These are phyloP conservation scores for Gynochthodes officinalis DNA, from an alignment of 257 asterid genomes.

Conservation along the genomic window DNA sequence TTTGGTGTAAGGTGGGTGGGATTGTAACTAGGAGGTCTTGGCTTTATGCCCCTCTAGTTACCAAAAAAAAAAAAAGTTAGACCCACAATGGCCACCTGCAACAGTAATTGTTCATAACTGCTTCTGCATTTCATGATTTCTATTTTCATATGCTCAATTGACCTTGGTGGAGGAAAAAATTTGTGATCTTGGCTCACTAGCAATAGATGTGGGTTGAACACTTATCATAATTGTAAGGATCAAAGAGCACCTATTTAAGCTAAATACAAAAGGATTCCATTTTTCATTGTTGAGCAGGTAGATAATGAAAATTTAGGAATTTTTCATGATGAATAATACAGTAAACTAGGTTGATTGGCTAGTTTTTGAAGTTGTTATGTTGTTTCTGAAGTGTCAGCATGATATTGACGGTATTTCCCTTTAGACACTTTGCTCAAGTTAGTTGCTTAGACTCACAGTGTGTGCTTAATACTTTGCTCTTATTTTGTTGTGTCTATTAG, in stretches of 20 bases:
- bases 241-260: neutral
- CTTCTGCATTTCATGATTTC: neutral
- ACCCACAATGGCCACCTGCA: neutral
- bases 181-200: neutral
- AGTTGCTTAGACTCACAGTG: neutral
- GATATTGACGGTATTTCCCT: neutral
- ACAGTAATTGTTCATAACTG: neutral
- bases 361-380: neutral
- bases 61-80: too few relatives aligned
- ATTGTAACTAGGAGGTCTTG: too few relatives aligned
- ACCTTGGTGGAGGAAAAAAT: neutral
- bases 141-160: neutral
- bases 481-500: constrained; percentile 33
- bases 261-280: neutral
- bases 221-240: neutral
- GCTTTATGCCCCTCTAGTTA: too few relatives aligned
- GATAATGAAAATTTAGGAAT: neutral
- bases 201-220: neutral
- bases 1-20: too few relatives aligned
- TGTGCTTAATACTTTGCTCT: neutral
- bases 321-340: neutral
- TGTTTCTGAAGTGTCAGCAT: neutral
- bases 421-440: neutral
- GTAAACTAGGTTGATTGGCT: neutral
- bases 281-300: neutral